These are phyloP conservation scores for Hydrangea macrophylla DNA, from an alignment of 148 eudicot genomes.

Conservation along the genomic window DNA sequence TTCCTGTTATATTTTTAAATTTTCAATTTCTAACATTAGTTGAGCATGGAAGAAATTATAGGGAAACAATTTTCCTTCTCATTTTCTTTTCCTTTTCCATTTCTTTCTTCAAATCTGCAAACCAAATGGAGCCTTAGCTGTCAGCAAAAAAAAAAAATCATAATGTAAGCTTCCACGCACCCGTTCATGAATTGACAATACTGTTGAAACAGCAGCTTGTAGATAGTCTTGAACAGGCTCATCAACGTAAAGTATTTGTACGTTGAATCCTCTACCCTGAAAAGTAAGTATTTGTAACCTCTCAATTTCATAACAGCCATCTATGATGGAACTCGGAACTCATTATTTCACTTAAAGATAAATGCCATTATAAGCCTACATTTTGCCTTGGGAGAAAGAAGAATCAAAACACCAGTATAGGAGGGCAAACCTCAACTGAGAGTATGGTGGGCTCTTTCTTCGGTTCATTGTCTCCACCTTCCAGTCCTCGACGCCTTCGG, in stretches of 20 bases:
- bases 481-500: slow-evolving; percentile 47
- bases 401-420: slow-evolving; percentile 2
- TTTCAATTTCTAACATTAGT: too few species aligned
- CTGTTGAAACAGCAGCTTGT: slow-evolving; percentile 87
- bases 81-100: too few species aligned
- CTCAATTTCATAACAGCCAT: slow-evolving; percentile 1
- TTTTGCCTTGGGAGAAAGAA: slow-evolving; percentile 6
- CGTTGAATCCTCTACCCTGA: slow-evolving; percentile 94
- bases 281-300: slow-evolving; percentile 8
- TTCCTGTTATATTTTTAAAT: too few species aligned
- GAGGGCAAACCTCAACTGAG: slow-evolving; percentile 95
- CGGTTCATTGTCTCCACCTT: slow-evolving; percentile 45
- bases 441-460: slow-evolving; percentile 80
- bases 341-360: neutral
- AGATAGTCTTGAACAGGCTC: slow-evolving; percentile 94
- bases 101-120: too few species aligned
- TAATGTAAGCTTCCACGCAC: slow-evolving; percentile 29
- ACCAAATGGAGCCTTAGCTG: too few species aligned
- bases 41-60: too few species aligned
- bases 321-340: neutral
- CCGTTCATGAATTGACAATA: slow-evolving; percentile 76
- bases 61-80: too few species aligned
- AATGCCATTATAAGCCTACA: neutral
- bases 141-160: too few species aligned
- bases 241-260: slow-evolving; percentile 67